A percentile compares a stretch with the other conserved stretches of the same genome.
phyloP scores from a whole-genome alignment of 805 yeast genomes.

The Wickerhamiella domercqiae region DNA sequence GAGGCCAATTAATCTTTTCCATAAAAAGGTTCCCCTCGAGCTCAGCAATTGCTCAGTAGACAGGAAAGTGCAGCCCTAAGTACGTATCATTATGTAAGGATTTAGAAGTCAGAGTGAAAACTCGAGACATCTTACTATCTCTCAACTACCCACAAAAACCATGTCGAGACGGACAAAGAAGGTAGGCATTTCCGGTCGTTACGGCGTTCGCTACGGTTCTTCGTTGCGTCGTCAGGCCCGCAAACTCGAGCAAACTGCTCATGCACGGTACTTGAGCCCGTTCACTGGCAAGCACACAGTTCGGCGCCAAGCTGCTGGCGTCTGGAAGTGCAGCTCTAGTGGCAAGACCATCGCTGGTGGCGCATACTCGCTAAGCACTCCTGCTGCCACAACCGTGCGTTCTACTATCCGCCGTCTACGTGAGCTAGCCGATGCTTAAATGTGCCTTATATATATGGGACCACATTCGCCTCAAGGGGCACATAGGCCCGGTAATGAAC shows the following conservation, averaged over 20 bases:
- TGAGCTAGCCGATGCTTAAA: constrained; percentile 98
- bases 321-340: constrained; percentile 96
- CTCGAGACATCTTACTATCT: not conserved
- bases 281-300: constrained; percentile 99
- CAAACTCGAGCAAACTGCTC: constrained; percentile 98
- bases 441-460: too few species aligned
- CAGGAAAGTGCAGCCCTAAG: too few species aligned
- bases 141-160: not conserved
- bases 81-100: too few species aligned
- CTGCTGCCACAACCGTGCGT: constrained; percentile 99
- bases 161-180: constrained; percentile 99
- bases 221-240: constrained; percentile 99
- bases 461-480: too few species aligned
- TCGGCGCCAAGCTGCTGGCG: constrained; percentile 95
- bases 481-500: too few species aligned
- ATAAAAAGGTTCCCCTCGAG: too few species aligned
- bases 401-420: constrained; percentile 99
- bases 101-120: too few species aligned
- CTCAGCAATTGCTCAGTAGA: too few species aligned
- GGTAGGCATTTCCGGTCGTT: constrained; percentile 99
- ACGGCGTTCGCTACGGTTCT: constrained; percentile 99
- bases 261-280: constrained; percentile 96
- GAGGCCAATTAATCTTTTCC: too few species aligned
- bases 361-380: constrained; percentile 95
- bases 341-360: constrained; percentile 98